These are phyloP conservation scores for Colletotrichum liriopes DNA, from an alignment of 2,329 filamentous ascomycete genomes.

Conservation along the genomic window DNA sequence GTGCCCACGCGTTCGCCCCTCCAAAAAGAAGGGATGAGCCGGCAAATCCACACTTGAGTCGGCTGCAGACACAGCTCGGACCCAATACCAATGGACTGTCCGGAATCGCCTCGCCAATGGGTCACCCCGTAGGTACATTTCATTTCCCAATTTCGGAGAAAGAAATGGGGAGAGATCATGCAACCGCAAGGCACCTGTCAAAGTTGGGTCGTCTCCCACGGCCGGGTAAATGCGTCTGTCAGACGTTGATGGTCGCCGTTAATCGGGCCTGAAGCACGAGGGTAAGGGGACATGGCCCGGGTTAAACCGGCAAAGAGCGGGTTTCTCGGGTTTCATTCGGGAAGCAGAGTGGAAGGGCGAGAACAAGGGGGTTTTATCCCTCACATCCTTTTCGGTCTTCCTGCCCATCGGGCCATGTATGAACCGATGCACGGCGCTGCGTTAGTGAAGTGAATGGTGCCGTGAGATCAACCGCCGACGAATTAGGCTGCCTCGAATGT, in stretches of 20 bases:
- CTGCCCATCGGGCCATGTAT: not conserved
- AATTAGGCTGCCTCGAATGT: not conserved
- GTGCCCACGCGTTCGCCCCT: no score
- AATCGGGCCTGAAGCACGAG: not conserved
- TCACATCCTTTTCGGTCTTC: not conserved
- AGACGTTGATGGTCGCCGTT: not conserved
- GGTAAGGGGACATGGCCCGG: no score
- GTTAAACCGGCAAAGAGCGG: not conserved
- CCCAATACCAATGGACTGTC: not conserved
- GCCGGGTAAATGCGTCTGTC: conserved; percentile 7
- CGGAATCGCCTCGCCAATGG: not conserved
- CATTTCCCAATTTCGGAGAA: not conserved
- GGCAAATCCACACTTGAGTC: no score
- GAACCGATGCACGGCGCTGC: not conserved
- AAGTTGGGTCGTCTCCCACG: not conserved
- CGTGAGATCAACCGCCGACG: no score
- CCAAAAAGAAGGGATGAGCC: no score
- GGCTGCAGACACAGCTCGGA: not conserved
- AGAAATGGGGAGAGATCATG: conserved; percentile 2
- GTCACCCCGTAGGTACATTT: not conserved
- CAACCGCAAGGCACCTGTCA: not conserved
- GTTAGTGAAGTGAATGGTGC: not conserved
- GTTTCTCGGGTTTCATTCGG: conserved; percentile 3
- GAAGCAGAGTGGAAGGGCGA: not conserved
- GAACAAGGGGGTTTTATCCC: conserved; percentile 9